Evolutionary conservation across 2,329 filamentous ascomycete genomes (phyloP).

Genomic region (Monilinia aucupariae): DNA sequence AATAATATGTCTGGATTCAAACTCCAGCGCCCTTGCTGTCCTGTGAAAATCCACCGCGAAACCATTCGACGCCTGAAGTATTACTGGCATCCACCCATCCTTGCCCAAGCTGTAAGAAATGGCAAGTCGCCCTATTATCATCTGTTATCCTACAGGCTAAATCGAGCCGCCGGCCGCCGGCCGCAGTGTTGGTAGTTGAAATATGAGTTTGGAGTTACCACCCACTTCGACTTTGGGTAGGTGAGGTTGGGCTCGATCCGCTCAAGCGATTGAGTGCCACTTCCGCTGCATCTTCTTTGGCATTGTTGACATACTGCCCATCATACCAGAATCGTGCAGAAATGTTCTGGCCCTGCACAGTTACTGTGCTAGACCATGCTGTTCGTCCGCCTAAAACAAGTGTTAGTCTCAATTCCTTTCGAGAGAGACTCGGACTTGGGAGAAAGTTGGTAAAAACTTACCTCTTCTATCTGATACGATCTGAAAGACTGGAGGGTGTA

Average conservation of each 20-base stretch:
- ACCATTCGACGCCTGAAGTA: constrained; percentile 31
- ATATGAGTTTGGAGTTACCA: constrained; percentile 35
- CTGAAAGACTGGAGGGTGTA: constrained; percentile 56
- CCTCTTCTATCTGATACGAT: constrained; percentile 72
- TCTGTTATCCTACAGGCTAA: constrained; percentile 33
- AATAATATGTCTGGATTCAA: constrained; percentile 12
- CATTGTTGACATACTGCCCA: constrained; percentile 80
- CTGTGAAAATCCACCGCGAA: constrained; percentile 29
- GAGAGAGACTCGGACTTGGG: not conserved
- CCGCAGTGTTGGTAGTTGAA: constrained; percentile 15
- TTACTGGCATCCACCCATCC: constrained; percentile 30
- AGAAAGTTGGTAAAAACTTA: constrained; percentile 37
- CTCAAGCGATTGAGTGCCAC: constrained; percentile 59
- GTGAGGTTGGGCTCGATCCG: constrained; percentile 40
- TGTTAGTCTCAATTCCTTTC: constrained; percentile 20
- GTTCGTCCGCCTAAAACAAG: constrained; percentile 67
- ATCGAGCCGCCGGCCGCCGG: constrained; percentile 19
- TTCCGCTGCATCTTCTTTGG: constrained; percentile 87
- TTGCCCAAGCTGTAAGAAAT: constrained; percentile 30
- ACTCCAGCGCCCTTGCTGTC: constrained; percentile 30
- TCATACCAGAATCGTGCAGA: constrained; percentile 88
- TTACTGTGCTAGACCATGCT: constrained; percentile 80
- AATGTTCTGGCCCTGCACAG: constrained; percentile 59
- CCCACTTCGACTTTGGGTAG: constrained; percentile 37
- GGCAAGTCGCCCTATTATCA: constrained; percentile 23